phyloP scores from a whole-genome alignment of 768 basidiomycete species.

The Rhodotorula toruloides region DNA sequence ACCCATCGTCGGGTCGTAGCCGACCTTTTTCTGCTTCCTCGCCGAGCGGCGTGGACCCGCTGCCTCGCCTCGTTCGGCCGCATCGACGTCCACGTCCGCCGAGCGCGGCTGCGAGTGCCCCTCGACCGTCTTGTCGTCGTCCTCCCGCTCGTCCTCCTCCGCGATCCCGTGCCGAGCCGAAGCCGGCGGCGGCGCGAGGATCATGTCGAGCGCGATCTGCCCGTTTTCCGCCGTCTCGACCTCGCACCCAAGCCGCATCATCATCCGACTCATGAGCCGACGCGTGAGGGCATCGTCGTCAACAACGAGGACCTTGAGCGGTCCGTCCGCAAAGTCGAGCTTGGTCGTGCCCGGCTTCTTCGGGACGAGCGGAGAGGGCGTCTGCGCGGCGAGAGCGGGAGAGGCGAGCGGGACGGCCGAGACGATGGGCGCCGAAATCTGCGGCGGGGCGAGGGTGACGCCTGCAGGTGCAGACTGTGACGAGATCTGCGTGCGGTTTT shows the following conservation, averaged over 20 bases:
- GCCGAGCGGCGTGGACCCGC: constrained; percentile 13
- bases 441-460: constrained; percentile 9
- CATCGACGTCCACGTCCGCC: background rate
- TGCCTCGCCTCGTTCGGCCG: background rate
- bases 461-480: constrained; percentile 19
- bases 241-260: constrained; percentile 69
- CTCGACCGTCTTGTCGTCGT: background rate
- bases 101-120: background rate
- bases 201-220: constrained; percentile 66
- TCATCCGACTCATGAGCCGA: constrained; percentile 69
- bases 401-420: background rate
- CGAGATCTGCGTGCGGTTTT: constrained; percentile 18
- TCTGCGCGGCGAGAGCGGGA: background rate
- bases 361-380: background rate
- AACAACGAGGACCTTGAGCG: constrained; percentile 41
- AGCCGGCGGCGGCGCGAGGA: constrained; percentile 50
- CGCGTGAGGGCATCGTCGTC: constrained; percentile 68
- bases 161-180: background rate
- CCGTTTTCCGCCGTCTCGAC: constrained; percentile 84
- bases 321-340: constrained; percentile 30
- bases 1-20: constrained; percentile 16
- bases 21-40: constrained; percentile 14
- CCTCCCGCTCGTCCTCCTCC: background rate
- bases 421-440: background rate
- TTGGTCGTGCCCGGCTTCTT: background rate